Evolutionary conservation across 129 eudicot species (phyloP), one percentile per base, ranked within the genome.

Genomic region (Flaveria linearis): DNA sequence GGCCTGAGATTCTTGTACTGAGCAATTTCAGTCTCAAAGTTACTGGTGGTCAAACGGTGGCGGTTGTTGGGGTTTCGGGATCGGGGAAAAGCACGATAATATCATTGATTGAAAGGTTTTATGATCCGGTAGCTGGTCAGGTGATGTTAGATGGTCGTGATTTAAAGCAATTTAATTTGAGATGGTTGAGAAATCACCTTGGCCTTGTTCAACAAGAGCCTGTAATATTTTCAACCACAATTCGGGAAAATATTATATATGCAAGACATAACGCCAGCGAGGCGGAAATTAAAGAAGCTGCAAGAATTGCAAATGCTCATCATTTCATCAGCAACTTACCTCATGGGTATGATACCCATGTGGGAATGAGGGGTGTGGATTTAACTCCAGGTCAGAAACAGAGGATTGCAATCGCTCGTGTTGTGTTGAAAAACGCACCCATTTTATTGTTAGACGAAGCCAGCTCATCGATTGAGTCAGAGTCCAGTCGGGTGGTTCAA

Each of bases 191-290:
- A 78, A 94, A 84, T 68, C 97, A 94, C 75, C 72, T 94, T 47
- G 99, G 99, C 80, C 86, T 94, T 70, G 97, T 94, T 76, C 99
- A 91, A 81, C 98, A 93, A 81, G 98, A 93, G 69, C 98, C 98
- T 7, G 79, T 93, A 15, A 93, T 93, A 55, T 93, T 93, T 75
- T 87, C 98, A 41, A 93, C 98, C 16, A 93, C 98, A 2, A 85
- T 93, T 7, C 84, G 92, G 79, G 98, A 93, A 70, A 93, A 93
- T 67, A 93, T 93, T 49, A 93, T 93, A 43, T 93, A 93, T 56
- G 98, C 98, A 9, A 87, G 98, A 81, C 98, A 93, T 52, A 93
- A 93, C 52, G 98, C 97, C 12, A 93, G 96, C 26, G 98, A 93
- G 79, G 98, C 96, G 8, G 98, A 93, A 81, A 81, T 93, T 72